Evolutionary conservation across 2,329 filamentous ascomycete species (phyloP).

Genomic region (Talaromyces albobiverticillius): DNA sequence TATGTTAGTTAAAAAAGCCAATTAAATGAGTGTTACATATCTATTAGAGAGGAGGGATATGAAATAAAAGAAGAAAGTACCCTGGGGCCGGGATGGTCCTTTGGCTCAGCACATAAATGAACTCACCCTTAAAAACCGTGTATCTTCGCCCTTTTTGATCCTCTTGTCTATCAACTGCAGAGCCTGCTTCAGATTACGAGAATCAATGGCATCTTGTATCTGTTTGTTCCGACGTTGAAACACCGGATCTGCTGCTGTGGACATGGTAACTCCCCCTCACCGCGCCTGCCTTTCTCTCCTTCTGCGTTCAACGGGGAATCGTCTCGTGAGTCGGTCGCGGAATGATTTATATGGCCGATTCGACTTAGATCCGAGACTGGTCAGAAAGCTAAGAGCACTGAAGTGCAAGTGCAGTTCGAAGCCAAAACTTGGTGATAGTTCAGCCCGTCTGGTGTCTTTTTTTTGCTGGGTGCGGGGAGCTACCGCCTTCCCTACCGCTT

Average conservation of each 20-base stretch:
- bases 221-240: constrained; percentile 47
- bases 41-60: no score
- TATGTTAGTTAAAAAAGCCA: not conserved
- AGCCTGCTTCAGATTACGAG: constrained; percentile 48
- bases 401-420: not conserved
- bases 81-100: no score
- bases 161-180: constrained; percentile 51
- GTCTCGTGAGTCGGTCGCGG: not conserved
- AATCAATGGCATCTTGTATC: constrained; percentile 49
- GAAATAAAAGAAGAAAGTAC: not conserved
- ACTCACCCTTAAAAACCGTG: constrained; percentile 38
- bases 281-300: not conserved
- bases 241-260: constrained; percentile 36
- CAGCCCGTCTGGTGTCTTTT: not conserved
- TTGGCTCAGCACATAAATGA: not conserved
- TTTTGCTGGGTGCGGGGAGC: constrained; percentile 12
- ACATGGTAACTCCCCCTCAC: constrained; percentile 25
- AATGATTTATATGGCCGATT: not conserved
- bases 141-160: constrained; percentile 54
- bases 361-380: not conserved
- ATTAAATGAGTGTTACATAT: not conserved
- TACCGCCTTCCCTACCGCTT: constrained; percentile 10
- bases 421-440: no score
- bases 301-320: not conserved
- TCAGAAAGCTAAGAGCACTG: not conserved